Evolutionary conservation across 345 rosid genomes (phyloP).

Genomic region (Citrus glauca): DNA sequence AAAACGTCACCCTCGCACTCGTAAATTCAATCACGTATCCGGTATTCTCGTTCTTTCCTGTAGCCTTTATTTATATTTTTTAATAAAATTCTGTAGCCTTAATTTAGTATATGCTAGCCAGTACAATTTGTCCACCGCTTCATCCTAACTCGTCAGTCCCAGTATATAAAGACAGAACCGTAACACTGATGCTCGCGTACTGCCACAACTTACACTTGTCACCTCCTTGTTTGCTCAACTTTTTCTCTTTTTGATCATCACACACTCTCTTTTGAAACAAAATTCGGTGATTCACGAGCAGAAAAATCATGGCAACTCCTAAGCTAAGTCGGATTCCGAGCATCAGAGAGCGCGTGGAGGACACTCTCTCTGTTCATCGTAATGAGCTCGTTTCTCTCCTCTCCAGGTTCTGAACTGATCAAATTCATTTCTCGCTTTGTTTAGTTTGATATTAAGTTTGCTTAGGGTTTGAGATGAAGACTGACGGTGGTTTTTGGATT

Average conservation of each 20-base stretch:
- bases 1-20: not conserved
- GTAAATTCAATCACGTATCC: not conserved
- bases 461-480: not conserved
- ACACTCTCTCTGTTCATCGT: conserved; percentile 82
- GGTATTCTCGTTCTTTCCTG: not conserved
- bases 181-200: not conserved
- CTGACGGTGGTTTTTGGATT: conserved; percentile 6
- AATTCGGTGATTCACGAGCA: not conserved
- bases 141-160: not conserved
- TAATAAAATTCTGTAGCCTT: too few species aligned
- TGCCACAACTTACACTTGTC: not conserved
- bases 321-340: conserved; percentile 60
- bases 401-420: conserved; percentile 56
- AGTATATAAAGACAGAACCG: not conserved
- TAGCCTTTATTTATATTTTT: too few species aligned
- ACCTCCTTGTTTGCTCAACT: not conserved
- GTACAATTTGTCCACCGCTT: not conserved
- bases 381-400: conserved; percentile 91
- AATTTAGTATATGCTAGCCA: not conserved
- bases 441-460: not conserved
- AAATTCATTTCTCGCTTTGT: not conserved
- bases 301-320: conserved; percentile 42
- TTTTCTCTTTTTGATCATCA: not conserved
- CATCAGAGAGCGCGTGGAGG: conserved; percentile 84
- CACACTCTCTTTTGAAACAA: not conserved